These are phyloP conservation scores for Fraxinus dipetala DNA, from an alignment of 305 asterid genomes.

Conservation along the genomic window DNA sequence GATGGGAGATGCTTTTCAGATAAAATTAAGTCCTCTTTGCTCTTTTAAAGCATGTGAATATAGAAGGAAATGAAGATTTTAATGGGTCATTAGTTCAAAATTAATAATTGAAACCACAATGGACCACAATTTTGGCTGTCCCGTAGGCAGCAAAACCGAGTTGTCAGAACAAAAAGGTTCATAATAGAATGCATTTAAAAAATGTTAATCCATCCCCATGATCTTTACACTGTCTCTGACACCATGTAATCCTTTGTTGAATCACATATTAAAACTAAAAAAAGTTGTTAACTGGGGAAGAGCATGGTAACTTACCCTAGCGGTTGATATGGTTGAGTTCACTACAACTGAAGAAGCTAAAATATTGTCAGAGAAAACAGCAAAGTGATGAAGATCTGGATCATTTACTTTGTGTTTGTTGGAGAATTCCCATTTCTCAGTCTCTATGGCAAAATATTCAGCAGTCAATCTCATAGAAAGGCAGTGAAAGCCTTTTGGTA, in stretches of 20 bases:
- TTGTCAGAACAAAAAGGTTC: background rate
- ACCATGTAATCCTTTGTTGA: background rate
- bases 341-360: slow-evolving; percentile 91
- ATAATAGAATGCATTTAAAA: background rate
- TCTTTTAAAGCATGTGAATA: background rate
- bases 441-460: slow-evolving; percentile 65
- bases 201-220: background rate
- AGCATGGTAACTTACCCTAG: slow-evolving; percentile 49
- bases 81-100: background rate
- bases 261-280: background rate
- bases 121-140: background rate
- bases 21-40: background rate
- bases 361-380: slow-evolving; percentile 83
- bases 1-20: background rate
- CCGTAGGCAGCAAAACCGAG: background rate
- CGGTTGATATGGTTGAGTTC: slow-evolving; percentile 69
- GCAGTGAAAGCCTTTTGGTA: slow-evolving; percentile 88
- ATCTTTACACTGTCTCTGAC: background rate
- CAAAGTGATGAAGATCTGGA: slow-evolving; percentile 73
- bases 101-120: background rate
- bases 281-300: slow-evolving; percentile 8
- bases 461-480: slow-evolving; percentile 84
- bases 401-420: slow-evolving; percentile 49
- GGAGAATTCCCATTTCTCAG: slow-evolving; percentile 55
- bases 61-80: background rate